phyloP scores from a whole-genome alignment of 257 asterid species.

The Dorcoceras hygrometricum region DNA sequence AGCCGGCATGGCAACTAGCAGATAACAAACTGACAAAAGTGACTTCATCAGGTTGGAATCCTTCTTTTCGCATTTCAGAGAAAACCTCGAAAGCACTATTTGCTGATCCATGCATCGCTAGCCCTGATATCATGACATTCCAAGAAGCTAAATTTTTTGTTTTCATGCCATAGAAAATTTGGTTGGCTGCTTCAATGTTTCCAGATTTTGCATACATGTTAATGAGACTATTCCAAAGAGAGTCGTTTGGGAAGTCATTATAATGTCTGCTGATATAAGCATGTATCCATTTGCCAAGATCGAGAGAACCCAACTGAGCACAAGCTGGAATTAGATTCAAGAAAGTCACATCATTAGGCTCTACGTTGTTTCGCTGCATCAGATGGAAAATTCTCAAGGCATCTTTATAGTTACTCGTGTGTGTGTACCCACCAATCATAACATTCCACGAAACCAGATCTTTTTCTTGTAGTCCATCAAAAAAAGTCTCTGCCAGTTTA shows the following conservation, averaged over 20 bases:
- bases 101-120: conserved; percentile 49
- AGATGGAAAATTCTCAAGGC: conserved; percentile 35
- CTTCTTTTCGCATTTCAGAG: conserved; percentile 31
- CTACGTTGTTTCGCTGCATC: conserved; percentile 26
- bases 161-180: conserved; percentile 26
- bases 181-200: conserved; percentile 37
- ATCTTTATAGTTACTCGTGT: conserved; percentile 32
- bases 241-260: conserved; percentile 33
- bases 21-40: conserved; percentile 42
- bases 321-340: conserved; percentile 46
- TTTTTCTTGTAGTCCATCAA: conserved; percentile 33
- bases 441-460: conserved; percentile 48
- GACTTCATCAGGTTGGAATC: conserved; percentile 36
- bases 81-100: conserved; percentile 32
- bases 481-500: conserved; percentile 28
- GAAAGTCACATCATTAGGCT: conserved; percentile 45
- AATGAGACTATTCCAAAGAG: conserved; percentile 44
- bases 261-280: conserved; percentile 33
- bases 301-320: conserved; percentile 43
- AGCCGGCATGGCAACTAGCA: conserved; percentile 44
- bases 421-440: conserved; percentile 48
- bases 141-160: conserved; percentile 35
- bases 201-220: conserved; percentile 52
- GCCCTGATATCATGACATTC: conserved; percentile 47
- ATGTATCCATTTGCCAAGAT: conserved; percentile 48